These are phyloP conservation scores for Podospora bellae-mahoneyi DNA, from an alignment of 495 filamentous ascomycete genomes.

Conservation along the genomic window DNA sequence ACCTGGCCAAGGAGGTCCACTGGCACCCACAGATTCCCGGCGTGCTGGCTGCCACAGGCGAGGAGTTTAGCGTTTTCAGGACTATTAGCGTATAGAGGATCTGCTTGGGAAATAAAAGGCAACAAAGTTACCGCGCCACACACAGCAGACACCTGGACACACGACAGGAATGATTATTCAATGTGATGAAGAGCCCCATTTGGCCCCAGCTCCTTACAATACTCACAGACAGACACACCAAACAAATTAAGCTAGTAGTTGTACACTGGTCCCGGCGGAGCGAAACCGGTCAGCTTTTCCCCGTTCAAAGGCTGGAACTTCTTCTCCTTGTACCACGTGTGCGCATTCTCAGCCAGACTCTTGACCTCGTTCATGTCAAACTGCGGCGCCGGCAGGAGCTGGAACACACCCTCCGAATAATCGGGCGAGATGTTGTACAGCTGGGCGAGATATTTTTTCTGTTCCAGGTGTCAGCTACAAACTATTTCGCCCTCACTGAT, in stretches of 20 bases:
- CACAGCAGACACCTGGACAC: neutral
- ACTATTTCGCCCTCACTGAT: neutral
- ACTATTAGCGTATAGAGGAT: conserved; percentile 59
- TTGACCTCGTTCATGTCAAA: conserved; percentile 46
- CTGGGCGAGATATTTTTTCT: conserved; percentile 56
- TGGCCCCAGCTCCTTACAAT: neutral
- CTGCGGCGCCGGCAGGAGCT: conserved; percentile 38
- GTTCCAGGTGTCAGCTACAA: neutral
- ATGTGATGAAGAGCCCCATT: neutral
- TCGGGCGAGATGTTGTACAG: conserved; percentile 49
- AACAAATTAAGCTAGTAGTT: neutral
- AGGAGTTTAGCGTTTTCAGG: conserved; percentile 72
- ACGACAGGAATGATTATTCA: neutral
- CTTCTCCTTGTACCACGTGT: conserved; percentile 16
- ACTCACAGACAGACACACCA: neutral
- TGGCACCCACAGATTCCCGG: conserved; percentile 98
- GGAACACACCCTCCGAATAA: conserved; percentile 48
- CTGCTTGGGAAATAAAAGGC: neutral
- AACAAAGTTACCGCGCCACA: neutral
- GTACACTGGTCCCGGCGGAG: conserved; percentile 1
- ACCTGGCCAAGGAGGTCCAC: conserved; percentile 88
- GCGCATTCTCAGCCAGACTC: conserved; percentile 32
- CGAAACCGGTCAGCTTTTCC: conserved; percentile 12
- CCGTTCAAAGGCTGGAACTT: conserved; percentile 13
- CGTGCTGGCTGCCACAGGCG: conserved; percentile 83